Conservation (phyloP, 805 yeast species). For the Pichia sporocuriosa region DNA sequence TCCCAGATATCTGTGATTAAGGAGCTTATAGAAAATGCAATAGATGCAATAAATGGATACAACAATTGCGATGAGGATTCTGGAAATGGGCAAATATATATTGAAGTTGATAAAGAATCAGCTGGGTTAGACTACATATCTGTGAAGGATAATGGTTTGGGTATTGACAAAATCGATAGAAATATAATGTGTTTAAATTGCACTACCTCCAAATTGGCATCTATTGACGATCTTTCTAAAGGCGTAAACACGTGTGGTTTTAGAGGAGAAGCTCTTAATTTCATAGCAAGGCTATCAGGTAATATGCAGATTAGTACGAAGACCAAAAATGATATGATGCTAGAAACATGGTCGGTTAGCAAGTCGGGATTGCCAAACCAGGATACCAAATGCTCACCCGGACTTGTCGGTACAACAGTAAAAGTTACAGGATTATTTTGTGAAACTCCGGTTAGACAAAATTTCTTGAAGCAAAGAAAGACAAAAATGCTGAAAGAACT, state of each 20-base stretch:
- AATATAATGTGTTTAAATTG: slow-evolving; percentile 31
- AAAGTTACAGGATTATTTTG: slow-evolving; percentile 28
- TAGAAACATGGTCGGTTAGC: slow-evolving; percentile 32
- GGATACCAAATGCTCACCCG: slow-evolving; percentile 20
- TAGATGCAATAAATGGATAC: slow-evolving; percentile 29
- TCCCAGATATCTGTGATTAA: slow-evolving; percentile 33
- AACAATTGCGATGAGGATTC: too few relatives aligned
- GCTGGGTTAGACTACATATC: slow-evolving; percentile 29
- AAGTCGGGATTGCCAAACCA: slow-evolving; percentile 22
- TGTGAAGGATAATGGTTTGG: slow-evolving; percentile 38
- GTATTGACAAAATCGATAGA: slow-evolving; percentile 29
- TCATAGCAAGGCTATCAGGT: slow-evolving; percentile 30
- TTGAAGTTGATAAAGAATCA: slow-evolving; percentile 34
- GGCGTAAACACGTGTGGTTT: slow-evolving; percentile 36
- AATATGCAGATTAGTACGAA: slow-evolving; percentile 28
- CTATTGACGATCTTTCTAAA: slow-evolving; percentile 25
- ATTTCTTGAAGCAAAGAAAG: slow-evolving; percentile 24
- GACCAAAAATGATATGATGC: slow-evolving; percentile 26
- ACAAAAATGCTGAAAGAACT: slow-evolving; percentile 23
- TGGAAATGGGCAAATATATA: slow-evolving; percentile 22
- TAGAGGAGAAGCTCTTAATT: slow-evolving; percentile 44
- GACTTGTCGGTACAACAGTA: slow-evolving; percentile 33
- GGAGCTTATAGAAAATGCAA: slow-evolving; percentile 36
- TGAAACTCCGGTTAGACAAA: slow-evolving; percentile 30
- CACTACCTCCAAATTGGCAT: slow-evolving; percentile 37